A percentile compares a stretch with the other conserved stretches of the same genome.
phyloP scores from a whole-genome alignment of 2,329 filamentous ascomycete species.

The Raffaelea arxii region DNA sequence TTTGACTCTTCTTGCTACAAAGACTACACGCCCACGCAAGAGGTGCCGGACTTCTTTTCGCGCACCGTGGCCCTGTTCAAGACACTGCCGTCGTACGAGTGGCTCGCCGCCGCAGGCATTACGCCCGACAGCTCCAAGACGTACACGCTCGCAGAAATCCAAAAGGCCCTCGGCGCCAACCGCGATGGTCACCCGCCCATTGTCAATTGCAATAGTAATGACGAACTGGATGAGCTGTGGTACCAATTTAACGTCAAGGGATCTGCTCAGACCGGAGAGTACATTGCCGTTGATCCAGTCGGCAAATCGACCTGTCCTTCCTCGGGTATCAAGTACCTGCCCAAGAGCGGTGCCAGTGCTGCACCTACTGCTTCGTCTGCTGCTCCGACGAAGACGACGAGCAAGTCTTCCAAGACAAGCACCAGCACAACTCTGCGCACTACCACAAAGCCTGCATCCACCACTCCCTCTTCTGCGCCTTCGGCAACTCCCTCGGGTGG shows the following conservation, averaged over 20 bases:
- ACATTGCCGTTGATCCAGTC: constrained; percentile 45
- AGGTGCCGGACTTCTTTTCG: constrained; percentile 55
- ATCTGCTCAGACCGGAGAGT: constrained; percentile 34
- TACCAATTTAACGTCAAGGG: constrained; percentile 50
- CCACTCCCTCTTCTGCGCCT: constrained; percentile 3
- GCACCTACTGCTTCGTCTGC: background rate
- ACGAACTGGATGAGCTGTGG: constrained; percentile 53
- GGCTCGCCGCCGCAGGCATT: constrained; percentile 44
- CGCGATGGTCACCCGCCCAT: constrained; percentile 39
- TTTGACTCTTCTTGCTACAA: constrained; percentile 59
- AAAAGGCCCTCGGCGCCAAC: constrained; percentile 43
- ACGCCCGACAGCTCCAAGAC: constrained; percentile 46
- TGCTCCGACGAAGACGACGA: background rate
- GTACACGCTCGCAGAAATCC: constrained; percentile 44
- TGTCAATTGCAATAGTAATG: constrained; percentile 43
- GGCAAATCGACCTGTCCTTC: constrained; percentile 53
- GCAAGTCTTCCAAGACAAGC: background rate
- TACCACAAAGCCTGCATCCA: too few relatives aligned
- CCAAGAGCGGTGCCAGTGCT: constrained; percentile 11
- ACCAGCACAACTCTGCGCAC: too few relatives aligned
- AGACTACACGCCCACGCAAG: constrained; percentile 42
- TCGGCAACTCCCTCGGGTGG: background rate
- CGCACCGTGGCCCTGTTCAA: constrained; percentile 49
- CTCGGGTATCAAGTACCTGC: constrained; percentile 24
- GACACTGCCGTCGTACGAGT: constrained; percentile 48